Evolutionary conservation across 768 basidiomycete genomes (phyloP), one percentile per base, ranked within the genome.

Genomic region (Termitomyces heimii): DNA sequence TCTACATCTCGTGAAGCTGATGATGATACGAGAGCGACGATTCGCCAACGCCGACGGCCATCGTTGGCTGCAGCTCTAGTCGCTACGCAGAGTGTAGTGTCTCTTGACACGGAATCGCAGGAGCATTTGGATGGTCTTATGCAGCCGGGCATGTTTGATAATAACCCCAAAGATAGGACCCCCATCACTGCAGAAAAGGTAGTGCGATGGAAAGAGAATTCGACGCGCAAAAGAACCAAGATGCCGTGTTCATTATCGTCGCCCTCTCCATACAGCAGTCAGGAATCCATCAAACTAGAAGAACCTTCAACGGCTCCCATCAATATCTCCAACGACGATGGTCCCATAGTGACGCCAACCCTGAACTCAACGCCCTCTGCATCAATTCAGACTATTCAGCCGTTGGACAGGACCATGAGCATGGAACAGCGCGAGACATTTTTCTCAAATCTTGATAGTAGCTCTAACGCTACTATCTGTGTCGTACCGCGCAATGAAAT

Each of bases 191-290:
- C 63, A 46, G 66, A 64, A 56, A 70, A 71, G 8, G 67, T 83
- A 2, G 66, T 70, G 34, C 69, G 65, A 20, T 72, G 73, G 76
- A 71, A 72, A 63, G 72, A 71, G 55, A 67, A 55, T 5, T 43
- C 62, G 46, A 65, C 69, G 18, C 64, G 54, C 62, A 54, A 50
- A 16, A 64, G 63, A 59, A 63, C 45, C 61, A 69, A 55, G 56
- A 86, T 86, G 84, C 84, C 84, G 2, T 77, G 84, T 46, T 79
- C 84, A 2, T 71, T 85, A 13, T 64, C 66, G 45, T 75, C 82
- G 0, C 82, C 83, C 18, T 76, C 81, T 24, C 70, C 77, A n/a
- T 70, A 75, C 14, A 72, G 72, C 57, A 76, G 73, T 45, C 71
- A 70, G 55, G 60, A 65, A 47, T 70, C 58, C 32, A 45, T 59